Conservation (phyloP, 257 asterid species). For the Schizonepeta tenuifolia region DNA sequence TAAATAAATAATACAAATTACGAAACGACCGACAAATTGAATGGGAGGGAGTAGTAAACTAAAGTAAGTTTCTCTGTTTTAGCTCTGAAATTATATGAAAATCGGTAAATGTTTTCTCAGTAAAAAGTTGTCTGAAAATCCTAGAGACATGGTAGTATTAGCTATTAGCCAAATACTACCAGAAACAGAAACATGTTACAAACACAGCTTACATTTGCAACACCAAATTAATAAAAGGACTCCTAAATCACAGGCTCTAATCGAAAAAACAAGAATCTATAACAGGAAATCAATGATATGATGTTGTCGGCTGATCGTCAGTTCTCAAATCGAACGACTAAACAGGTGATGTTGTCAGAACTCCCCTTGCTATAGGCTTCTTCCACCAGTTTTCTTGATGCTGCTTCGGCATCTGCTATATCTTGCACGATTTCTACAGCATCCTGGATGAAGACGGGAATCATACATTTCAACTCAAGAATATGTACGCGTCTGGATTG, state of each 20-base stretch:
- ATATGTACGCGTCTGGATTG: not conserved
- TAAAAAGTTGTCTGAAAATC: not conserved
- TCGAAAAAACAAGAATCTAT: not conserved
- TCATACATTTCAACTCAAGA: not conserved
- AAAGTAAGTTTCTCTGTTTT: not conserved
- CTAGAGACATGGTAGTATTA: slow-evolving; percentile 2
- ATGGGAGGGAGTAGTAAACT: not conserved
- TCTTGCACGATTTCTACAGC: slow-evolving; percentile 71
- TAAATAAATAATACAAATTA: too few relatives aligned
- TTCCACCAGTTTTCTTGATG: slow-evolving; percentile 64
- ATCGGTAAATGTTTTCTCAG: not conserved
- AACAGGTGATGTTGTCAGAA: slow-evolving; percentile 75
- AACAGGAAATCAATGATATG: not conserved
- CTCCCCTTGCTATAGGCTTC: slow-evolving; percentile 74
- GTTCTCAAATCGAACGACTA: slow-evolving; percentile 70
- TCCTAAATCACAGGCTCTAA: slow-evolving; percentile 6
- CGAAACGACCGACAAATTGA: too few relatives aligned
- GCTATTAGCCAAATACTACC: not conserved
- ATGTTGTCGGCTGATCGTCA: slow-evolving; percentile 30
- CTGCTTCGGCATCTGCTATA: slow-evolving; percentile 65
- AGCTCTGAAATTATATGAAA: slow-evolving; percentile 16
- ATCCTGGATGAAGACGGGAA: slow-evolving; percentile 47
- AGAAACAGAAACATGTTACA: slow-evolving; percentile 12
- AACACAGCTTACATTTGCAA: not conserved
- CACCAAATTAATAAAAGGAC: not conserved